Percentiles rank a stretch among this genome's conserved stretches.
Conservation (phyloP, 2,329 filamentous ascomycete species). For the Tothia fuscella region DNA sequence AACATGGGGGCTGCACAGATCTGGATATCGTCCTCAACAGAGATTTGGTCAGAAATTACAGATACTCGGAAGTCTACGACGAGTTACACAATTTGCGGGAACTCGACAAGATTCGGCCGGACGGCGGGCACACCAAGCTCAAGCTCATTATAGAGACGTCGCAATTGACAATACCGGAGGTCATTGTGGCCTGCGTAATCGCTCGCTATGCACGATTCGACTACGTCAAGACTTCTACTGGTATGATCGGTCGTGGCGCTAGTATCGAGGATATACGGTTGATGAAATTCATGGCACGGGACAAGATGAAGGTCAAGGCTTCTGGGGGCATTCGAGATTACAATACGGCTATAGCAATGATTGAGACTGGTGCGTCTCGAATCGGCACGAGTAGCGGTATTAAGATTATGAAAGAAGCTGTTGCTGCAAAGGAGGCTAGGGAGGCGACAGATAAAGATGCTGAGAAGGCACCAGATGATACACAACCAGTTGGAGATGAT, state of each 20-base stretch:
- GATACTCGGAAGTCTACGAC: constrained; percentile 39
- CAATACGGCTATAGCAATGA: constrained; percentile 40
- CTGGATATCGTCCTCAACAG: constrained; percentile 50
- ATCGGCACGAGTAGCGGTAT: constrained; percentile 45
- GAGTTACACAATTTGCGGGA: constrained; percentile 42
- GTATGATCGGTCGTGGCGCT: constrained; percentile 45
- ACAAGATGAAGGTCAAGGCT: constrained; percentile 43
- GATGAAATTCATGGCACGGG: constrained; percentile 29
- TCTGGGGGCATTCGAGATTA: constrained; percentile 43
- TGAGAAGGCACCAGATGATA: too few relatives aligned
- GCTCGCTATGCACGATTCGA: constrained; percentile 42
- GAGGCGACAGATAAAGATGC: too few relatives aligned
- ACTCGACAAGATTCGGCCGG: constrained; percentile 27
- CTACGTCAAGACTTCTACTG: constrained; percentile 50
- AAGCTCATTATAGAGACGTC: constrained; percentile 51
- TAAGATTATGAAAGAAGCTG: constrained; percentile 40
- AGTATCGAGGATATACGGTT: constrained; percentile 39
- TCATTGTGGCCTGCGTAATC: constrained; percentile 42
- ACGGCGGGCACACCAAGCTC: too few relatives aligned
- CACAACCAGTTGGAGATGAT: too few relatives aligned
- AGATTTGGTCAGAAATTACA: constrained; percentile 27
- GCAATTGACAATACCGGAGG: constrained; percentile 35
- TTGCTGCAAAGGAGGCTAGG: too few relatives aligned
- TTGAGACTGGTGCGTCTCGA: constrained; percentile 43
- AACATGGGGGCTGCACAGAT: constrained; percentile 40